A percentile compares a stretch with the other conserved stretches of the same genome.
Conservation (phyloP, 2,329 filamentous ascomycete genomes). For the Botrytis aclada region DNA sequence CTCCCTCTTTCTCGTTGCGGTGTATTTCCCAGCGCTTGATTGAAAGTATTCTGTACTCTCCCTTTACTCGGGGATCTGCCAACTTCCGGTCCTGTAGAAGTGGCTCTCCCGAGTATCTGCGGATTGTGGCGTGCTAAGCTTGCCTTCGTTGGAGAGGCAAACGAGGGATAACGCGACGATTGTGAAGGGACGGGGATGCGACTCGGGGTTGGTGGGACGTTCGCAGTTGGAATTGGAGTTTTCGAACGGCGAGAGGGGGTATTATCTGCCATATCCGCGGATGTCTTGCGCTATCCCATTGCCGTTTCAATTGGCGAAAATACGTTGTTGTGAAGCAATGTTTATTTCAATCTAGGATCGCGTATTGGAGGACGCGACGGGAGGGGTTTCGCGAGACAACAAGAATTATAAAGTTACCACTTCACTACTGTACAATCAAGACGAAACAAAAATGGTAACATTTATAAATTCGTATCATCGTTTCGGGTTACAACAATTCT, state of each 20-base stretch:
- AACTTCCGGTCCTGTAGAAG: conserved; percentile 34
- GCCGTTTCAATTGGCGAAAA: neutral
- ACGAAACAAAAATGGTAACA: neutral
- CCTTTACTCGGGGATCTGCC: conserved; percentile 35
- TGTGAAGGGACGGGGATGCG: conserved; percentile 30
- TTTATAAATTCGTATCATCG: neutral
- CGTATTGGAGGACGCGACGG: conserved; percentile 11
- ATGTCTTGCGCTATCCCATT: conserved; percentile 8
- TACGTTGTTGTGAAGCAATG: neutral
- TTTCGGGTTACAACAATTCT: neutral
- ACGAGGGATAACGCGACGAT: conserved; percentile 48
- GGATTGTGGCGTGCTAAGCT: conserved; percentile 61
- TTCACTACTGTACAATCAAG: conserved; percentile 5
- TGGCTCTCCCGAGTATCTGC: conserved; percentile 49
- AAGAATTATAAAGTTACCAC: neutral
- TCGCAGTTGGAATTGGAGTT: conserved; percentile 28
- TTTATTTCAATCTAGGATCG: neutral
- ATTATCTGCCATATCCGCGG: conserved; percentile 13
- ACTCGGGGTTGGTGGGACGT: conserved; percentile 42
- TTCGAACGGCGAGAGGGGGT: conserved; percentile 18
- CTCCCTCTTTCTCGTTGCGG: conserved; percentile 21
- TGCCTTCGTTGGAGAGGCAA: conserved; percentile 64
- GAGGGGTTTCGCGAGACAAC: conserved; percentile 11
- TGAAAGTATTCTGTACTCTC: conserved; percentile 36
- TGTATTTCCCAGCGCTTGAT: conserved; percentile 28